Evolutionary conservation across 108 stramenopile species (phyloP).

Genomic region (Seminavis robusta): DNA sequence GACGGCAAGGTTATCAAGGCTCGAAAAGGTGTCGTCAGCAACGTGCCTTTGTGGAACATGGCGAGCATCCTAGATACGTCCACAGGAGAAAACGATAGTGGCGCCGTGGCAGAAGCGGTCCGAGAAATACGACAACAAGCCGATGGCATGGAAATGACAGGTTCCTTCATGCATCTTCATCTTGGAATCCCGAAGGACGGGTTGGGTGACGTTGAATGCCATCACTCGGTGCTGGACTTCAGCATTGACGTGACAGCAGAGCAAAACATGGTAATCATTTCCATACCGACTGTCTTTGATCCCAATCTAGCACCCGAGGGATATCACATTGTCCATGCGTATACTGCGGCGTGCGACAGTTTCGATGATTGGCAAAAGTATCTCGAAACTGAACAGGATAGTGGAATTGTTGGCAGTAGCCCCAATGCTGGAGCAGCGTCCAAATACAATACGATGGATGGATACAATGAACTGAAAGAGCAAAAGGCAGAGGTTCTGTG

Average conservation of each 20-base stretch:
- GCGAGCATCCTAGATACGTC: constrained; percentile 64
- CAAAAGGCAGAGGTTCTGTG: constrained; percentile 82
- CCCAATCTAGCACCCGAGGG: constrained; percentile 80
- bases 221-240: constrained; percentile 80
- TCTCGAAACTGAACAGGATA: constrained; percentile 32
- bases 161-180: constrained; percentile 90
- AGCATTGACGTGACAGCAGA: constrained; percentile 65
- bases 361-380: constrained; percentile 73
- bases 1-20: constrained; percentile 65
- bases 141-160: constrained; percentile 62
- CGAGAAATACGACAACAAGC: constrained; percentile 46
- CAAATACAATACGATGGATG: constrained; percentile 44
- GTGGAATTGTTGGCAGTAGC: constrained; percentile 52
- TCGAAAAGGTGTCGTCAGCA: constrained; percentile 74
- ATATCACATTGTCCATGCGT: constrained; percentile 87
- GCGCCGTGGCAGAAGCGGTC: constrained; percentile 21
- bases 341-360: constrained; percentile 81
- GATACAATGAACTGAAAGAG: constrained; percentile 66
- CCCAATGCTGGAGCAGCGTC: constrained; percentile 40
- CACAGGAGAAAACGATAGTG: neutral
- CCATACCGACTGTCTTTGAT: constrained; percentile 86
- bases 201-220: constrained; percentile 67
- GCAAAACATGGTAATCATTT: constrained; percentile 82
- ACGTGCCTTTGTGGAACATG: constrained; percentile 85
- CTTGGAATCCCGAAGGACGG: constrained; percentile 79